Evolutionary conservation across 176 grass and related monocot genomes (phyloP).

Genomic region (Musa beccarii): DNA sequence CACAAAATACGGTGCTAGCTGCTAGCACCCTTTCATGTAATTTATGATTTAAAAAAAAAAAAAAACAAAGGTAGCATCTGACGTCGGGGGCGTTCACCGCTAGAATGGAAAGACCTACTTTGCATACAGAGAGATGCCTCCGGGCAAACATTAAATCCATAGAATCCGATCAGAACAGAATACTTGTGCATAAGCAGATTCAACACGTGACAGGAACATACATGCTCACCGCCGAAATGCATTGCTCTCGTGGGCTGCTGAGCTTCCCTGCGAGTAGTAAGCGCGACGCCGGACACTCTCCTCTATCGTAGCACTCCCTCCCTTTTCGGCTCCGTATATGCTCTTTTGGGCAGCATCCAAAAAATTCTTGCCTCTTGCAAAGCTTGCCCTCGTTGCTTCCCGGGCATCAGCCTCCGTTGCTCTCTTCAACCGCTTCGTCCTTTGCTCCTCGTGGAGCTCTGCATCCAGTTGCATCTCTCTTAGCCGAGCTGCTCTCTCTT

Average conservation of each 20-base stretch:
- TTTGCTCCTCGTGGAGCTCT: slow-evolving; percentile 87
- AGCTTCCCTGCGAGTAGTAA: slow-evolving; percentile 71
- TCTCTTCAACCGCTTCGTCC: slow-evolving; percentile 82
- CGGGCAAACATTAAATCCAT: too few relatives aligned
- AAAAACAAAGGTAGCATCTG: too few relatives aligned
- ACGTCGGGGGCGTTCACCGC: too few relatives aligned
- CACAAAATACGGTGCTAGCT: too few relatives aligned
- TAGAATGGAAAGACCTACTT: too few relatives aligned
- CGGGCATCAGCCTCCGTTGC: slow-evolving; percentile 50
- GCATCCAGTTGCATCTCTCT: slow-evolving; percentile 74
- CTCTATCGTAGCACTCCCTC: slow-evolving; percentile 74
- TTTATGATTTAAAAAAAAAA: too few relatives aligned
- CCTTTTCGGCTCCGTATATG: slow-evolving; percentile 75
- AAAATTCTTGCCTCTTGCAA: slow-evolving; percentile 69
- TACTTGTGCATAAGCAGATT: too few relatives aligned
- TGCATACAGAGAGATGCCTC: too few relatives aligned
- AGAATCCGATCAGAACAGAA: too few relatives aligned
- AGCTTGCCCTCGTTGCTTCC: slow-evolving; percentile 33
- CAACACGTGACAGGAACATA: not conserved
- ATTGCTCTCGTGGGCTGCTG: slow-evolving; percentile 61
- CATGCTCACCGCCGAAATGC: slow-evolving; percentile 62
- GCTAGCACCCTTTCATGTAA: too few relatives aligned
- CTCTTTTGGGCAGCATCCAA: slow-evolving; percentile 72
- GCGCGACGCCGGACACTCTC: slow-evolving; percentile 85
- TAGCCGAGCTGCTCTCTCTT: slow-evolving; percentile 72